These are phyloP conservation scores for Aspergillus phoenicis DNA, from an alignment of 2,329 filamentous ascomycete species.

Conservation along the genomic window DNA sequence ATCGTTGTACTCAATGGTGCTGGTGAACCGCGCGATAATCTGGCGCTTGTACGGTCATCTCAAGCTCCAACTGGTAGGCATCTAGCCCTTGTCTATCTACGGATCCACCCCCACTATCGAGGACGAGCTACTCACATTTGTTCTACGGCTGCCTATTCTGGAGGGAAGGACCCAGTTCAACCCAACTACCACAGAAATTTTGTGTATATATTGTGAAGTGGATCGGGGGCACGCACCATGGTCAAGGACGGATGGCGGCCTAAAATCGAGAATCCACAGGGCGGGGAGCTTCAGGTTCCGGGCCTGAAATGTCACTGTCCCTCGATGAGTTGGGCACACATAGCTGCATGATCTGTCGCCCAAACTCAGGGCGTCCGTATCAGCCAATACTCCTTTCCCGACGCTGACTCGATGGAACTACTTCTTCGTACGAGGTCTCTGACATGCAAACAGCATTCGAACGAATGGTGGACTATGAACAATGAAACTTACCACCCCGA, in stretches of 20 bases:
- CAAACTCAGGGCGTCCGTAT: conserved; percentile 24
- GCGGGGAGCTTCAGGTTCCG: conserved; percentile 23
- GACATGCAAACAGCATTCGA: conserved; percentile 10
- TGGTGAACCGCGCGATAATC: neutral
- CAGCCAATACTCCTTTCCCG: conserved; percentile 15
- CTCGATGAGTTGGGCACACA: conserved; percentile 33
- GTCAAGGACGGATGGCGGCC: conserved; percentile 18
- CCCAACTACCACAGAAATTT: neutral
- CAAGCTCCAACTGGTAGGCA: neutral
- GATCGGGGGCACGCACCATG: conserved; percentile 3
- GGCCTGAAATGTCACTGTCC: conserved; percentile 15
- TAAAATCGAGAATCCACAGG: conserved; percentile 16
- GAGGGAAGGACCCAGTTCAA: neutral
- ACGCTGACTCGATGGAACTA: neutral
- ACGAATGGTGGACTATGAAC: conserved; percentile 4
- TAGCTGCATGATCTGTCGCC: conserved; percentile 30
- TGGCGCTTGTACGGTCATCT: neutral
- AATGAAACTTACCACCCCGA: neutral
- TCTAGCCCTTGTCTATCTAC: neutral
- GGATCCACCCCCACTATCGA: neutral
- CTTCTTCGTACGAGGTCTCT: neutral
- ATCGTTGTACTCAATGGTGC: neutral
- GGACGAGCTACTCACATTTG: neutral
- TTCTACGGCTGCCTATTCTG: neutral
- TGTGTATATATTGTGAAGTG: conserved; percentile 1